phyloP scores from a whole-genome alignment of 805 yeast genomes.

The Hagleromyces aurorensis region DNA sequence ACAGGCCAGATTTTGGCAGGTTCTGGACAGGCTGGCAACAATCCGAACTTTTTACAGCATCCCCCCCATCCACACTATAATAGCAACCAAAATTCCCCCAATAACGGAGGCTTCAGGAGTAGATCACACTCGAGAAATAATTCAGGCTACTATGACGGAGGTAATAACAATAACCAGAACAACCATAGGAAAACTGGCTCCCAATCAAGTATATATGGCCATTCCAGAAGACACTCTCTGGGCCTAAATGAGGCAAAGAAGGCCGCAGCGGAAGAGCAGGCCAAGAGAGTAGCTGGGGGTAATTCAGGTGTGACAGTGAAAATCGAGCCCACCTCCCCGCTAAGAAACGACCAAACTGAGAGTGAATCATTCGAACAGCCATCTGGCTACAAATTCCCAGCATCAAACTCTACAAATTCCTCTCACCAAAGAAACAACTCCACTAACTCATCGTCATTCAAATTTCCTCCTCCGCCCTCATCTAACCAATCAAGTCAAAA shows the following conservation, averaged over 20 bases:
- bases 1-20: slow-evolving; percentile 34
- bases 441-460: slow-evolving; percentile 41
- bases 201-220: slow-evolving; percentile 50
- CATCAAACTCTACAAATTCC: slow-evolving; percentile 23
- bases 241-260: slow-evolving; percentile 88
- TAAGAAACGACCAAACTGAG: slow-evolving; percentile 6
- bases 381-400: slow-evolving; percentile 27
- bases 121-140: slow-evolving; percentile 32
- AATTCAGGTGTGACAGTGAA: slow-evolving; percentile 16
- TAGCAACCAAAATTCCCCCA: slow-evolving; percentile 7
- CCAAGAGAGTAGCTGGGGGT: slow-evolving; percentile 43
- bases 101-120: slow-evolving; percentile 19
- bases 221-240: slow-evolving; percentile 82
- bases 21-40: slow-evolving; percentile 8
- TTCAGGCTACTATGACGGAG: slow-evolving; percentile 26
- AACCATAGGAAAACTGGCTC: slow-evolving; percentile 44
- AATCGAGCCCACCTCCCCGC: slow-evolving; percentile 9
- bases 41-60: slow-evolving; percentile 14
- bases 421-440: slow-evolving; percentile 20
- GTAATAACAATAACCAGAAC: slow-evolving; percentile 8
- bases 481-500: slow-evolving; percentile 14
- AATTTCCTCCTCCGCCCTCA: slow-evolving; percentile 49
- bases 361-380: slow-evolving; percentile 9
- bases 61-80: slow-evolving; percentile 23
- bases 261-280: slow-evolving; percentile 90